Evolutionary conservation across 2,329 filamentous ascomycete genomes (phyloP).

Genomic region (Aspergillus clavatus): DNA sequence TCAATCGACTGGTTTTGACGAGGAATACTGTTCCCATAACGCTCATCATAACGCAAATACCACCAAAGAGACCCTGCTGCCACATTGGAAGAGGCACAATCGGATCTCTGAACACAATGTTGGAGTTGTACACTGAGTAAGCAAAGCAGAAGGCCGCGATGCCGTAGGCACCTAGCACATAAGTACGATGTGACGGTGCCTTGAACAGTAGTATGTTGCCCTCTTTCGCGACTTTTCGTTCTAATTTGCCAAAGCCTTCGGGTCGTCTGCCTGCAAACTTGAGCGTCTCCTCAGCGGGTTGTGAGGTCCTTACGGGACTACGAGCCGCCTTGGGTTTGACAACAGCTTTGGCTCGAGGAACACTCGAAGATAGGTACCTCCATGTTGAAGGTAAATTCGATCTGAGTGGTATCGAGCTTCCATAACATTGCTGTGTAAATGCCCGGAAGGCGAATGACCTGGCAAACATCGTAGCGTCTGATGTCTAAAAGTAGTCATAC

Average conservation of each 20-base stretch:
- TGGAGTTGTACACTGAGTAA: constrained; percentile 50
- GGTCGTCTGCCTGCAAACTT: constrained; percentile 24
- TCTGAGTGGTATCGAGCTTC: constrained; percentile 12
- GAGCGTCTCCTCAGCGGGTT: constrained; percentile 16
- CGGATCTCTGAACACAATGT: constrained; percentile 46
- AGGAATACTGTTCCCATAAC: constrained; percentile 58
- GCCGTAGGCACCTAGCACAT: constrained; percentile 56
- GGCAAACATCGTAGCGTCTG: constrained; percentile 26
- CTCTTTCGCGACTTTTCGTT: constrained; percentile 49
- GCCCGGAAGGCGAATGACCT: constrained; percentile 24
- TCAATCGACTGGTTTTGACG: constrained; percentile 53
- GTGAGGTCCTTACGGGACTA: constrained; percentile 8
- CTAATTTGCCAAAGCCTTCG: constrained; percentile 49
- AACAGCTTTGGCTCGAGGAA: constrained; percentile 20
- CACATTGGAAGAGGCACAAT: constrained; percentile 52
- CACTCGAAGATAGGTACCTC: constrained; percentile 29
- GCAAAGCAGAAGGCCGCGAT: constrained; percentile 51
- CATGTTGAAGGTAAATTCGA: constrained; percentile 18
- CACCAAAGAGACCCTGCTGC: constrained; percentile 55
- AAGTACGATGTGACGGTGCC: constrained; percentile 59
- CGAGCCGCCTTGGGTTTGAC: constrained; percentile 11
- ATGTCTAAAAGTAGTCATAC: constrained; percentile 4
- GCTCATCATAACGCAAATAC: constrained; percentile 57
- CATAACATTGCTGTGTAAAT: constrained; percentile 24
- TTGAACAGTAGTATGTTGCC: constrained; percentile 59